phyloP scores from a whole-genome alignment of 345 rosid genomes.

The Lepidium africanum region DNA sequence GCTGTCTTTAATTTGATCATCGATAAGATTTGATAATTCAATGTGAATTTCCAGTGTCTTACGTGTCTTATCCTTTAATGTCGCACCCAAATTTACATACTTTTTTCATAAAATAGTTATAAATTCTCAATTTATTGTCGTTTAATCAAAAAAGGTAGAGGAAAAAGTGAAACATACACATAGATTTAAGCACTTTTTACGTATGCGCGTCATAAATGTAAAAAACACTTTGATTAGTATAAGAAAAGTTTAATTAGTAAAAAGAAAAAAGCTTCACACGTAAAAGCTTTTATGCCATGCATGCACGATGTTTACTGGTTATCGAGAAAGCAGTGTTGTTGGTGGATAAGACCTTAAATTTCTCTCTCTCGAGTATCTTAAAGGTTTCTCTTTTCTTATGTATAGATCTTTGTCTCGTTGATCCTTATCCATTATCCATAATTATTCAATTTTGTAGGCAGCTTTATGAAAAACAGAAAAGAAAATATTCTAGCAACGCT shows the following conservation, averaged over 20 bases:
- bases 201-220: slow-evolving; percentile 29
- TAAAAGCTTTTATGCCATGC: slow-evolving; percentile 31
- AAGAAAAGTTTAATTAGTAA: background rate
- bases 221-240: slow-evolving; percentile 12
- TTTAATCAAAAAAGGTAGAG: slow-evolving; percentile 16
- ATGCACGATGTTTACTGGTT: slow-evolving; percentile 26
- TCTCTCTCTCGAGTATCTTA: background rate
- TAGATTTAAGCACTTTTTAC: slow-evolving; percentile 23
- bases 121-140: slow-evolving; percentile 19
- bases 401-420: slow-evolving; percentile 4
- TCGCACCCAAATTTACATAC: slow-evolving; percentile 23
- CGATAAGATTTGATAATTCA: background rate
- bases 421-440: slow-evolving; percentile 25
- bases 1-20: background rate
- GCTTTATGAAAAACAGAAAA: background rate
- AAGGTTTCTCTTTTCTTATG: background rate
- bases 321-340: slow-evolving; percentile 13
- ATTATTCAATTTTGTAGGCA: slow-evolving; percentile 19
- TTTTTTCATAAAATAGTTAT: background rate
- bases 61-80: slow-evolving; percentile 29
- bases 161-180: slow-evolving; percentile 29
- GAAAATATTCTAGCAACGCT: background rate
- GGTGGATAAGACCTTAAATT: slow-evolving; percentile 29
- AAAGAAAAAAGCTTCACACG: slow-evolving; percentile 18
- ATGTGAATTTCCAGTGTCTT: background rate